phyloP scores from a whole-genome alignment of 2,329 filamentous ascomycete species.

The Microdochium trichocladiopsis region DNA sequence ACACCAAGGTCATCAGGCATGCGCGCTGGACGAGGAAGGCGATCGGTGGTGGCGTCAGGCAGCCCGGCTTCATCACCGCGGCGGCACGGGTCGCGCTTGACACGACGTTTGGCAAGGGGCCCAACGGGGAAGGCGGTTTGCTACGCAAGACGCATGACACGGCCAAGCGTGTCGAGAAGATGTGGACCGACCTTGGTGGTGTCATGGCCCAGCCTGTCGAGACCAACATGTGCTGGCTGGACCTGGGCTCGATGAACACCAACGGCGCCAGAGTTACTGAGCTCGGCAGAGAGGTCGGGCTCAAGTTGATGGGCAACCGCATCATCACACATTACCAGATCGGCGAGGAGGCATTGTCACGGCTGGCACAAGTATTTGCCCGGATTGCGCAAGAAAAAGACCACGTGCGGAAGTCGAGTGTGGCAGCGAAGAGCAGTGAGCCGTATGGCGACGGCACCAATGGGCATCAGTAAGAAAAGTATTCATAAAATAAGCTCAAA shows the following conservation, averaged over 20 bases:
- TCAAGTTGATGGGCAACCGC: constrained; percentile 15
- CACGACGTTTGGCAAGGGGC: constrained; percentile 62
- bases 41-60: constrained; percentile 71
- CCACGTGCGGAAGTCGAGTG: constrained; percentile 21
- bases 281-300: constrained; percentile 15
- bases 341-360: constrained; percentile 47
- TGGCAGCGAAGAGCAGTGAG: constrained; percentile 3
- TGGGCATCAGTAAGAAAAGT: neutral
- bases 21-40: constrained; percentile 73
- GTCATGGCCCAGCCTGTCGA: constrained; percentile 52
- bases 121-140: constrained; percentile 24
- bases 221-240: constrained; percentile 73
- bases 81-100: constrained; percentile 72
- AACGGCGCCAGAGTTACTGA: constrained; percentile 12
- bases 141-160: constrained; percentile 49
- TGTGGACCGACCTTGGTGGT: constrained; percentile 57
- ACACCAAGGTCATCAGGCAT: constrained; percentile 50
- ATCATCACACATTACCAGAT: constrained; percentile 38
- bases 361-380: constrained; percentile 38
- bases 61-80: constrained; percentile 69
- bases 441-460: constrained; percentile 9
- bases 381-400: constrained; percentile 15
- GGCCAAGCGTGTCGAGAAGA: constrained; percentile 52
- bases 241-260: constrained; percentile 25
- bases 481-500: neutral